Percentiles rank a stretch among this genome's conserved stretches.
These are phyloP conservation scores for Polyporus arcularius DNA, from an alignment of 768 basidiomycete genomes.

Conservation along the genomic window DNA sequence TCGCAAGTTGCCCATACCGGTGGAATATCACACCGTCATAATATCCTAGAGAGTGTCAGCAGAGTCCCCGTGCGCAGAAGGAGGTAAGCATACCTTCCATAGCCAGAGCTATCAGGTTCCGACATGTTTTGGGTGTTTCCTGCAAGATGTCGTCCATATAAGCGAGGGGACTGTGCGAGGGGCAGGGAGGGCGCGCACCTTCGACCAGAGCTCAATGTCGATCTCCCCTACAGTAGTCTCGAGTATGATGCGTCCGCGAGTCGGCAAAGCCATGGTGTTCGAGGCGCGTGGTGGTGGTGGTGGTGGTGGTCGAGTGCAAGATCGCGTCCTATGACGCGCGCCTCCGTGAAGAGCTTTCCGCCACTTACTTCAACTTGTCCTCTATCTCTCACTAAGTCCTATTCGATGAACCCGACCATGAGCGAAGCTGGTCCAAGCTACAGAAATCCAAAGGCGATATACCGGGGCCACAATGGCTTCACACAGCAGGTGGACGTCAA, in stretches of 20 bases:
- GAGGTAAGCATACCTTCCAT: constrained; percentile 73
- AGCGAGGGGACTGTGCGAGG: background rate
- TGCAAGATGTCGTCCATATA: constrained; percentile 29
- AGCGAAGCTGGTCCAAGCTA: background rate
- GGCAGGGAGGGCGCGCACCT: constrained; percentile 44
- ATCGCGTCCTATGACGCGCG: constrained; percentile 9
- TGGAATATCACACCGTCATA: constrained; percentile 97
- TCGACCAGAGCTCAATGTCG: constrained; percentile 92
- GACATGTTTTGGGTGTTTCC: constrained; percentile 94
- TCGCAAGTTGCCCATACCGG: constrained; percentile 48
- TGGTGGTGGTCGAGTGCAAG: constrained; percentile 5
- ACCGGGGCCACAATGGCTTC: constrained; percentile 8
- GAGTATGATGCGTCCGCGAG: constrained; percentile 82
- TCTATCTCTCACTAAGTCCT: background rate
- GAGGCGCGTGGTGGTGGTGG: background rate
- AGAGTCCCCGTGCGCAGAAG: background rate
- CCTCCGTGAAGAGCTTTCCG: background rate
- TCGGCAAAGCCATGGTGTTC: constrained; percentile 73
- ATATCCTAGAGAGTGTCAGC: constrained; percentile 59
- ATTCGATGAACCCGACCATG: background rate
- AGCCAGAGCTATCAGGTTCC: constrained; percentile 85
- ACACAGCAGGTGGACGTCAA: constrained; percentile 5
- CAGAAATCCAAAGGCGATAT: background rate
- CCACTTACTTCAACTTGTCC: background rate
- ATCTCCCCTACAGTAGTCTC: constrained; percentile 88